Evolutionary conservation across 139 green algal genomes (phyloP).

Genomic region (Micractinium sp.): DNA sequence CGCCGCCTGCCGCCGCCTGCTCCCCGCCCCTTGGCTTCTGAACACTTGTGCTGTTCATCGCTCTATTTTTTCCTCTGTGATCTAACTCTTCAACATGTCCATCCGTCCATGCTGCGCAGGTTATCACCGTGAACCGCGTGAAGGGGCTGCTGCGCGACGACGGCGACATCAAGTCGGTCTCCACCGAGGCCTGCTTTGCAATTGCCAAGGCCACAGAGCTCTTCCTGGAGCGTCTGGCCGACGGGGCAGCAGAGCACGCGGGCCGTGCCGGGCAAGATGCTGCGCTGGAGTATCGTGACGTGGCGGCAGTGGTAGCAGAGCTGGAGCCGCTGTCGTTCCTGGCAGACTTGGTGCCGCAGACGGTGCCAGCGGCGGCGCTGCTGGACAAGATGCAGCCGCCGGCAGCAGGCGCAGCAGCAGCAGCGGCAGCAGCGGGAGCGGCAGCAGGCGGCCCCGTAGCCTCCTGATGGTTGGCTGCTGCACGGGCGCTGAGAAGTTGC

Average conservation of each 20-base stretch:
- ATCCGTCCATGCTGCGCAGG: background rate
- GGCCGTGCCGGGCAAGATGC: background rate
- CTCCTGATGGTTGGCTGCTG: background rate
- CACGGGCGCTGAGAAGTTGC: background rate
- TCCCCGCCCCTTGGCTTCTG: background rate
- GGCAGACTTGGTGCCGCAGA: conserved; percentile 35
- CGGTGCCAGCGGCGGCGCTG: conserved; percentile 28
- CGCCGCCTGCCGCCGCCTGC: background rate
- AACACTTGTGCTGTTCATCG: background rate
- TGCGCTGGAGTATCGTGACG: conserved; percentile 12
- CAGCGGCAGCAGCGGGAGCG: background rate
- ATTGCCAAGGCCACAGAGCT: conserved; percentile 39
- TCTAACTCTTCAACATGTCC: background rate
- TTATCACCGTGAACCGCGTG: conserved; percentile 15
- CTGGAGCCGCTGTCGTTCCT: conserved; percentile 23
- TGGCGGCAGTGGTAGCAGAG: conserved; percentile 19
- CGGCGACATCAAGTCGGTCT: conserved; percentile 34
- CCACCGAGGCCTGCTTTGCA: conserved; percentile 45
- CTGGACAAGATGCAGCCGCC: conserved; percentile 7
- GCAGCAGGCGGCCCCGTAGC: background rate
- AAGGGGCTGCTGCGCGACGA: conserved; percentile 40
- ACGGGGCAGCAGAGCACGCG: background rate
- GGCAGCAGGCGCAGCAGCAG: background rate
- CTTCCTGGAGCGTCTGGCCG: background rate
- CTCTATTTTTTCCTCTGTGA: background rate